Evolutionary conservation across 2,329 filamentous ascomycete species (phyloP), one percentile per base, ranked within the genome.

Genomic region (Colletotrichum orbiculare): DNA sequence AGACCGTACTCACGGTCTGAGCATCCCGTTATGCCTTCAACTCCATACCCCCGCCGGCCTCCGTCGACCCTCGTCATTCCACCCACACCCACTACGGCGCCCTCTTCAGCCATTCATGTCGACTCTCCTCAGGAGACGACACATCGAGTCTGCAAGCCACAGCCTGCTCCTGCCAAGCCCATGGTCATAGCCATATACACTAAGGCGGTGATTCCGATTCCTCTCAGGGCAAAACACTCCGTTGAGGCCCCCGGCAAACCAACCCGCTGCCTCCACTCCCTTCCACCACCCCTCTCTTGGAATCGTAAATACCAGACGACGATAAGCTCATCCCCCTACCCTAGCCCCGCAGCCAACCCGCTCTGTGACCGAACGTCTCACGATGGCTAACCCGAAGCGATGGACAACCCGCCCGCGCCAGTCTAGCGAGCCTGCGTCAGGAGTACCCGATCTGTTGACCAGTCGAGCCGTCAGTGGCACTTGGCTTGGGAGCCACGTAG

Each of bases 241-340:
- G 37, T 66, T 65, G 58, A 52, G 52, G 35, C 58, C 63, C 62
- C 48, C 39, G 54, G 46, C n/a, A 13, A 50, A 41, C 46, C 38
- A 46, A 25, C 25, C 25, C 4, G 25, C 25, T 25, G 25, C 62
- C 46, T 53, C 42, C 52, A 53, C 63, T 56, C 39, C 45, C 55
- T 59, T 63, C 53, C 46, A 56, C 52, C 41, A 35, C 35, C 52
- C 46, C 58, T 53, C 63, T 57, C 63, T 57, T 63, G 47, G 46
- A 52, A 62, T 66, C 47, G 63, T 66, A 63, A 66, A 66, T 53
- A 53, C 63, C 53, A 66, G 59, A 66, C 63, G 47, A 57, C 52
- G 58, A 54, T 62, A 66, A 63, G 47, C 58, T 66, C 58, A 52
- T 57, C 42, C 58, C 61, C 63, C 63, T 66, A 66, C 47, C 58